phyloP scores from a whole-genome alignment of 495 filamentous ascomycete genomes.

The Cercophora scortea region DNA sequence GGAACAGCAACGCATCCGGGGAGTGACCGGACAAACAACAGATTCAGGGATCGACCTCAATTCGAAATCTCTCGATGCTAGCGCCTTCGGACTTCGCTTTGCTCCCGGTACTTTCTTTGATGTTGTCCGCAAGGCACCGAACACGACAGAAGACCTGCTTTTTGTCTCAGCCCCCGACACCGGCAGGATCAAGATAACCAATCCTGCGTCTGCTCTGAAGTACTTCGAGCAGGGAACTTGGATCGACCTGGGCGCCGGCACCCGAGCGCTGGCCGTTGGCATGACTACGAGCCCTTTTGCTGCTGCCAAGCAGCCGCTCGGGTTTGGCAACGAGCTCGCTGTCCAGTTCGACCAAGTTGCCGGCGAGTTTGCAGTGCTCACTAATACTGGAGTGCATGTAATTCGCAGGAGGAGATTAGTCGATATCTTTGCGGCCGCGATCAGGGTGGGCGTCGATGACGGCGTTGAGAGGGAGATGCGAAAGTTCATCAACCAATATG shows the following conservation, averaged over 20 bases:
- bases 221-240: constrained; percentile 67
- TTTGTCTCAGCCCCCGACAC: constrained; percentile 86
- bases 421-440: constrained; percentile 81
- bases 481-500: constrained; percentile 75
- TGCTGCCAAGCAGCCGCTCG: constrained; percentile 59
- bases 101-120: constrained; percentile 89
- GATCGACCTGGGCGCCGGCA: constrained; percentile 52
- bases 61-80: constrained; percentile 42
- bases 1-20: constrained; percentile 11
- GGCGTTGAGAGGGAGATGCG: constrained; percentile 71
- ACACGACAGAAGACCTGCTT: constrained; percentile 49
- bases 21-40: constrained; percentile 1
- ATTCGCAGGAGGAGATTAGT: constrained; percentile 77
- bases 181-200: constrained; percentile 60
- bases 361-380: constrained; percentile 82
- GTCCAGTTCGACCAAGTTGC: constrained; percentile 81
- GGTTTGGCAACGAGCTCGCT: constrained; percentile 92
- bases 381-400: constrained; percentile 79
- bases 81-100: constrained; percentile 56
- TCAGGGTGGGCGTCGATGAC: constrained; percentile 70
- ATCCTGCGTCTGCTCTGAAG: constrained; percentile 40
- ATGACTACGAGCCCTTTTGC: constrained; percentile 62
- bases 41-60: constrained; percentile 32
- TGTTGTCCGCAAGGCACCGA: constrained; percentile 47
- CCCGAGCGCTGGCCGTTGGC: constrained; percentile 66